Conservation (phyloP, 1,284 basidiomycete genomes). For the Phellopilus nigrolimitatus region DNA sequence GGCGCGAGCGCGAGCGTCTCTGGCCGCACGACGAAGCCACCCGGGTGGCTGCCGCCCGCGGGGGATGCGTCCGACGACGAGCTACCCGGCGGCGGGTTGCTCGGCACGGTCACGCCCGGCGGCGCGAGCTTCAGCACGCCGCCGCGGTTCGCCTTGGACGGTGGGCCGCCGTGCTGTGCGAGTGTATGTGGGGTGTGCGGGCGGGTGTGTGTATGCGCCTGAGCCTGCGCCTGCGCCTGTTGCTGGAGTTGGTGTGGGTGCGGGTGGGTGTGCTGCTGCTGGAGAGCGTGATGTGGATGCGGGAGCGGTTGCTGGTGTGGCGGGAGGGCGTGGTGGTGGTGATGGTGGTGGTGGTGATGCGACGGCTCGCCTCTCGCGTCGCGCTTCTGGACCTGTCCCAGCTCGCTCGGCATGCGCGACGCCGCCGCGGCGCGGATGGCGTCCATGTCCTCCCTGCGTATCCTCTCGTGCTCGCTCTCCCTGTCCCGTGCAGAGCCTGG, state of each 20-base stretch:
- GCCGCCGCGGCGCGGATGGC: conserved; percentile 16
- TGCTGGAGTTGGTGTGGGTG: conserved; percentile 9
- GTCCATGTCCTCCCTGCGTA: conserved; percentile 23
- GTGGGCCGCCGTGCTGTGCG: conserved; percentile 5
- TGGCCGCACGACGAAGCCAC: conserved; percentile 1
- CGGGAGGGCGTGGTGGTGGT: conserved; percentile 10
- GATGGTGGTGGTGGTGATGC: conserved; percentile 13
- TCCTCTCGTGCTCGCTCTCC: conserved; percentile 26
- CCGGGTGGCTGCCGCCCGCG: conserved; percentile 1
- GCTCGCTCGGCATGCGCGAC: conserved; percentile 20
- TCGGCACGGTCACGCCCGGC: conserved; percentile 19
- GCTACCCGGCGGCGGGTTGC: conserved; percentile 3
- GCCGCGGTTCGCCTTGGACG: conserved; percentile 2
- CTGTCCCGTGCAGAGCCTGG: conserved; percentile 20
- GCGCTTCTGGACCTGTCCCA: conserved; percentile 12
- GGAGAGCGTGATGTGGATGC: conserved; percentile 6
- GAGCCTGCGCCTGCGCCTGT: neutral
- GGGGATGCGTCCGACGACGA: conserved; percentile 10
- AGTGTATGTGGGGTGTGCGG: conserved; percentile 5
- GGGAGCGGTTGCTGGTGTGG: conserved; percentile 2
- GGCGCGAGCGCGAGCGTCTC: conserved; percentile 15
- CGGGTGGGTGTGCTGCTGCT: conserved; percentile 3
- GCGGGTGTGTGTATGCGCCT: neutral
- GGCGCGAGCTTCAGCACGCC: conserved; percentile 20
- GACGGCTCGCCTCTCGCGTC: conserved; percentile 3